Evolutionary conservation across 2,329 filamentous ascomycete species (phyloP).

Genomic region (Monosporascus sp.): DNA sequence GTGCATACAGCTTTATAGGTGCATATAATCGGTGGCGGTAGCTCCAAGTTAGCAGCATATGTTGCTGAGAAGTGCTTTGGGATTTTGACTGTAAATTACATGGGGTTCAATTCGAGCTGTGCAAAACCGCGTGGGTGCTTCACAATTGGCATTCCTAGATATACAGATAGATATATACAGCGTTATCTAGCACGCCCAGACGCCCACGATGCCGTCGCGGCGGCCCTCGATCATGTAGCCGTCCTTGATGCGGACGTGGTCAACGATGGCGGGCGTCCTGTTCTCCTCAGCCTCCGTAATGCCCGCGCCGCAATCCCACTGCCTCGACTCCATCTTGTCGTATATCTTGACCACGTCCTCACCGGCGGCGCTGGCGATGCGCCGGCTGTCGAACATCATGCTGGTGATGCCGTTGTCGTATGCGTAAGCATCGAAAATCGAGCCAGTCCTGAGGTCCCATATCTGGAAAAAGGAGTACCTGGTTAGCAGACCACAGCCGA

Average conservation of each 20-base stretch:
- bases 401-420: slow-evolving; percentile 88
- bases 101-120: too few relatives aligned
- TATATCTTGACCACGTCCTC: slow-evolving; percentile 97
- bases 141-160: background rate
- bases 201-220: slow-evolving; percentile 78
- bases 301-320: slow-evolving; percentile 94
- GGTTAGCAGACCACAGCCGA: slow-evolving; percentile 12
- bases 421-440: slow-evolving; percentile 91
- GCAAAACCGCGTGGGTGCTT: too few relatives aligned
- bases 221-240: slow-evolving; percentile 91
- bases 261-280: slow-evolving; percentile 63
- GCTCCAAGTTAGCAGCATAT: too few relatives aligned
- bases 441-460: slow-evolving; percentile 95
- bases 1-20: too few relatives aligned
- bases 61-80: too few relatives aligned
- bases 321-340: slow-evolving; percentile 90
- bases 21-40: too few relatives aligned
- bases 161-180: background rate
- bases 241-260: slow-evolving; percentile 85
- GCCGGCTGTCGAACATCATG: slow-evolving; percentile 93
- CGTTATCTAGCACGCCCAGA: slow-evolving; percentile 53
- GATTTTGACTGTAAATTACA: too few relatives aligned
- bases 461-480: slow-evolving; percentile 55
- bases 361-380: slow-evolving; percentile 84
- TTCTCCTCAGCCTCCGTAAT: slow-evolving; percentile 62